Base-by-base conservation (phyloP, 2,329 filamentous ascomycete species). In the Claviceps pazoutovae region DNA sequence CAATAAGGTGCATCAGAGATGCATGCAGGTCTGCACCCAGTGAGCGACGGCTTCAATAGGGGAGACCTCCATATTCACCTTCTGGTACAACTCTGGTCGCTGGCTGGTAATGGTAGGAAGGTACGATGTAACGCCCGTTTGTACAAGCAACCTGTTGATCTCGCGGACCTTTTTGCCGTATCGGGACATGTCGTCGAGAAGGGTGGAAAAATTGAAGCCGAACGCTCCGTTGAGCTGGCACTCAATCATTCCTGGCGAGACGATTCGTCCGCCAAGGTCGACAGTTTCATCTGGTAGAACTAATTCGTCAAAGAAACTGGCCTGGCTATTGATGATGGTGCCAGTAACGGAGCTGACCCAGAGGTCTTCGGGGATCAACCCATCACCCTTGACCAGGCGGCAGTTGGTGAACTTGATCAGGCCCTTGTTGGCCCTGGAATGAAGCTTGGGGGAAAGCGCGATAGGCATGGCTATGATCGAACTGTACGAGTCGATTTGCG, bases 341-440 rank as follows among this genome's bases (percentile, higher is more conserved):
- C 90, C 90, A 1, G 83, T 88, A 16, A 75, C 64, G 0, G 88
- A 86, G 66, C 86, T 89, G 55, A 95, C 82, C 88, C 88, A 95
- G n/a, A 95, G 76, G 62, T 95, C 90, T 56, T 86, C 82, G 45
- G 80, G 68, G 45, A 94, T 76, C 26, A 95, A 74, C 19, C 73
- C 62, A 57, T 83, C 75, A 58, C 79, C 80, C 61, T 80, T 82
- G 54, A 91, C 74, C 26, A 95, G 72, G 49, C 84, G 82, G 64
- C 89, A 95, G 70, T 95, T 95, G 62, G 87, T 93, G 66, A 95
- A 86, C 65, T 91, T 93, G 63, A 86, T 89, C 63, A 95, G 83
- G 61, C 75, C 75, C 56, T 74, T 73, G 36, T 61, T 68, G 2
- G 30, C 6, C 44, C 16, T 30, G 47, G 67, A 67, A 49, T 57